Percentiles rank a stretch among this genome's conserved stretches.
Evolutionary conservation across 306 rosid species (phyloP).

Genomic region (Carpinus viminea): DNA sequence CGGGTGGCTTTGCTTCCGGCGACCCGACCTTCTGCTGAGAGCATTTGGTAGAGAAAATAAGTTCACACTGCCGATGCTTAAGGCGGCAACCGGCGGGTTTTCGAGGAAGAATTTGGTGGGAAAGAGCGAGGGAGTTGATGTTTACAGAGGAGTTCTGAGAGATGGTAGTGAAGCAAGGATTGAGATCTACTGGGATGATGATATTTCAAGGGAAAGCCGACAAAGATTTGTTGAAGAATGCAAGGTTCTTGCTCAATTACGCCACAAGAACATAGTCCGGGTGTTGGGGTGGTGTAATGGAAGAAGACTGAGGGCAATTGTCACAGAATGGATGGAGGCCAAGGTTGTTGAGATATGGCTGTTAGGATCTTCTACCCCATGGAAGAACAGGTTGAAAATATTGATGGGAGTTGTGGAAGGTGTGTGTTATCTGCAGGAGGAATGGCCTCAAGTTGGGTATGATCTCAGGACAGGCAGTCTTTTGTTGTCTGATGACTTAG

Average conservation of each 20-base stretch:
- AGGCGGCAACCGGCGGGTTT: constrained; percentile 59
- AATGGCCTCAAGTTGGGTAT: constrained; percentile 68
- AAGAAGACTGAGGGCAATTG: constrained; percentile 50
- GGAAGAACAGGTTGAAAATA: constrained; percentile 63
- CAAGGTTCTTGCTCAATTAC: constrained; percentile 43
- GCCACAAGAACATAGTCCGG: constrained; percentile 53
- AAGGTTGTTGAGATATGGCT: constrained; percentile 54
- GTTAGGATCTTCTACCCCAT: constrained; percentile 38
- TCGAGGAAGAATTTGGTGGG: constrained; percentile 44
- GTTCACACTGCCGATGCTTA: constrained; percentile 54
- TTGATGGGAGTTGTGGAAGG: constrained; percentile 56
- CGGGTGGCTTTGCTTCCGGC: constrained; percentile 57
- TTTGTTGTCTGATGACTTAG: constrained; percentile 42
- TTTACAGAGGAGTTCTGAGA: constrained; percentile 57
- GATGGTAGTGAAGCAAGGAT: constrained; percentile 58
- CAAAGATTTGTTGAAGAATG: constrained; percentile 47
- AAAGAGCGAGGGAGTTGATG: constrained; percentile 56
- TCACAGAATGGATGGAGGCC: constrained; percentile 53
- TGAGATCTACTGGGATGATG: constrained; percentile 53
- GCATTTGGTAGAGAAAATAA: constrained; percentile 32
- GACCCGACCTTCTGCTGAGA: constrained; percentile 66
- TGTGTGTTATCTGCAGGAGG: constrained; percentile 52
- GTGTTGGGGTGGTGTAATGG: constrained; percentile 67
- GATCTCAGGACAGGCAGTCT: constrained; percentile 59
- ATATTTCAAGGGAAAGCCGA: constrained; percentile 36